Conservation (phyloP, 164 flowering plant genomes). For the Taxillus chinensis region DNA sequence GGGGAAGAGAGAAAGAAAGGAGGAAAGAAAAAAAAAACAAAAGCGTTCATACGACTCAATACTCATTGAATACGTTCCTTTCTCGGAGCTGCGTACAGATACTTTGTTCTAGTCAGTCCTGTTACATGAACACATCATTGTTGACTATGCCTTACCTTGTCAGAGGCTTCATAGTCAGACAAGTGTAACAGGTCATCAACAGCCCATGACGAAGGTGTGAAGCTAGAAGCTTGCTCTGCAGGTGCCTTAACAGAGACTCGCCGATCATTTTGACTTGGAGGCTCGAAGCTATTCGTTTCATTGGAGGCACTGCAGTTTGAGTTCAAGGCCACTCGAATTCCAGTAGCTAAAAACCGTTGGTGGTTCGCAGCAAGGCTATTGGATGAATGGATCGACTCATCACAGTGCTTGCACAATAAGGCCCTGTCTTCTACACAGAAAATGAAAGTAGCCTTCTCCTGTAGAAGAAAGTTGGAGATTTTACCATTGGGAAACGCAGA, state of each 20-base stretch:
- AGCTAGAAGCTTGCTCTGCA: constrained; percentile 21
- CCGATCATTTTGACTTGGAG: constrained; percentile 38
- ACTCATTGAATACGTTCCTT: no score
- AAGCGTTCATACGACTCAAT: no score
- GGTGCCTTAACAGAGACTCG: constrained; percentile 13
- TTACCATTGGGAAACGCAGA: background rate
- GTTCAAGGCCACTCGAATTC: constrained; percentile 67
- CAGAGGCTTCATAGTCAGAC: constrained; percentile 50
- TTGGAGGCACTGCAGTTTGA: constrained; percentile 32
- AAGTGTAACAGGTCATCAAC: constrained; percentile 73
- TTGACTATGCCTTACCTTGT: constrained; percentile 21
- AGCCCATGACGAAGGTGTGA: constrained; percentile 53
- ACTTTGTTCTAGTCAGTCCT: no score
- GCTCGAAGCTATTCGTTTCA: constrained; percentile 32
- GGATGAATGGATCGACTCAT: constrained; percentile 52
- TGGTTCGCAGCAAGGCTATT: constrained; percentile 67
- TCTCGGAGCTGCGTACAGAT: no score
- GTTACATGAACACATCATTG: no score
- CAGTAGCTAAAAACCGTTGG: constrained; percentile 83
- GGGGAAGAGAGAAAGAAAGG: no score
- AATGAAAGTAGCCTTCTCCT: constrained; percentile 93
- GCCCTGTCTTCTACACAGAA: constrained; percentile 99
- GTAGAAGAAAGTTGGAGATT: constrained; percentile 1
- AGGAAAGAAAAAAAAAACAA: no score
- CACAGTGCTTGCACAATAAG: constrained; percentile 45